Base-by-base conservation (phyloP, 495 filamentous ascomycete genomes). In the Penicillium manginii region DNA sequence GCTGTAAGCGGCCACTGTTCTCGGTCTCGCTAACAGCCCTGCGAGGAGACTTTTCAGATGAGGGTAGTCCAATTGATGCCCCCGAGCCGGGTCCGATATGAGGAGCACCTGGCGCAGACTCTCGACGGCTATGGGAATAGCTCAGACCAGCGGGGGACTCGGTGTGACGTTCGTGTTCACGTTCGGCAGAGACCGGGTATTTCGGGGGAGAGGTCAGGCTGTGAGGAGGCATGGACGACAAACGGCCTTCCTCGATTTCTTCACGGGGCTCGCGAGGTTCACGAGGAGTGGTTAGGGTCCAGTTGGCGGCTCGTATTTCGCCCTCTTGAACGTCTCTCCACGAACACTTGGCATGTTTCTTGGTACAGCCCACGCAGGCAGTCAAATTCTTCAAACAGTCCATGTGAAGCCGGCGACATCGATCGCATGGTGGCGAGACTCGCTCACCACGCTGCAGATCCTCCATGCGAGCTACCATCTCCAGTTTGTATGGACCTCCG, bases 361-460 rank as follows among this genome's bases (percentile, higher is more conserved):
- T 90, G 2, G 91, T 94, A 72, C 91, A 96, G 35, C 89, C 90
- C 71, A 89, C 82, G 69, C 91, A 96, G 21, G 91, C 89, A 0
- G 90, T 93, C 33, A 92, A 75, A 57, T 96, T 90, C 72, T 93
- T 94, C 37, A 91, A 73, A 52, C 91, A 96, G 56, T 90, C 84
- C 79, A 91, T 90, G 58, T 88, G 85, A 15, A 93, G 77, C 14
- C 91, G 82, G 19, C 91, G 82, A 62, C 91, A 96, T 22, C 90
- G 82, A 68, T 96, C 91, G 67, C 91, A 96, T 7, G 91, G 89
- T 19, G 91, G 91, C 12, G 84, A 62, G 33, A 96, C 87, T 1
- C 81, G 75, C 50, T 90, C 89, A 15, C 90, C 91, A 19, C 88
- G 85, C 23, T 81, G 75, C 11, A 93, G 73, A 55, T 86, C 84